Conservation (phyloP, 2,329 filamentous ascomycete genomes). For the Bisporella sp. region DNA sequence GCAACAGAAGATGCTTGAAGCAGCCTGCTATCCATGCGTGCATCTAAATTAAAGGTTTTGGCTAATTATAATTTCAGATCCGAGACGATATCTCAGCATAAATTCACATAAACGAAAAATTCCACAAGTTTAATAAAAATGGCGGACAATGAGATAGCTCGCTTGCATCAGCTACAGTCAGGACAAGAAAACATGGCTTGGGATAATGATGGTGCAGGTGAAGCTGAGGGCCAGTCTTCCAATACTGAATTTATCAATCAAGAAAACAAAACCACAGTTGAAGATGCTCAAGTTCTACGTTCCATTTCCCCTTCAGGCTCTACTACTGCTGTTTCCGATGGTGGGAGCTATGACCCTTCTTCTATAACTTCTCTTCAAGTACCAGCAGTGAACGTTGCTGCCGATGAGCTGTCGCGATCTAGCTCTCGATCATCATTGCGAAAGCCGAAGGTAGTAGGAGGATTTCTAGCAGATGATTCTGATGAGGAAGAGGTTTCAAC, state of each 20-base stretch:
- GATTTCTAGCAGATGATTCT: slow-evolving; percentile 29
- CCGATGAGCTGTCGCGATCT: slow-evolving; percentile 23
- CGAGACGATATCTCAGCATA: too few relatives aligned
- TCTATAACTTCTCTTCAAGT: slow-evolving; percentile 20
- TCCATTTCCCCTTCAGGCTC: slow-evolving; percentile 27
- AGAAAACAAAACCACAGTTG: slow-evolving; percentile 28
- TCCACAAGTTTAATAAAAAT: slow-evolving; percentile 14
- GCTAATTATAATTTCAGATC: too few relatives aligned
- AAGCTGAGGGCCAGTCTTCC: slow-evolving; percentile 25
- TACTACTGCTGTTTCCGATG: slow-evolving; percentile 24
- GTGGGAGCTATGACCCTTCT: slow-evolving; percentile 27
- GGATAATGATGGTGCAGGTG: slow-evolving; percentile 21
- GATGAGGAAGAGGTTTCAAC: slow-evolving; percentile 27
- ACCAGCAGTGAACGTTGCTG: slow-evolving; percentile 22
- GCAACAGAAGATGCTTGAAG: too few relatives aligned
- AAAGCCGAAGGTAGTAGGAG: slow-evolving; percentile 27
- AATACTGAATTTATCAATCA: slow-evolving; percentile 30
- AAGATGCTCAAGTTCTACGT: slow-evolving; percentile 31
- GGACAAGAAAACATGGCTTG: slow-evolving; percentile 26
- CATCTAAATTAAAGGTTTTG: too few relatives aligned
- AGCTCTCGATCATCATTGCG: slow-evolving; percentile 26
- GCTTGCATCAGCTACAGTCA: slow-evolving; percentile 29
- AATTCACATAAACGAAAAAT: too few relatives aligned
- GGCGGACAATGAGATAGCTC: slow-evolving; percentile 30
- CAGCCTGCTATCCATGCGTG: too few relatives aligned